phyloP scores from a whole-genome alignment of 2,329 filamentous ascomycete species.

The Monosporascus ibericus region DNA sequence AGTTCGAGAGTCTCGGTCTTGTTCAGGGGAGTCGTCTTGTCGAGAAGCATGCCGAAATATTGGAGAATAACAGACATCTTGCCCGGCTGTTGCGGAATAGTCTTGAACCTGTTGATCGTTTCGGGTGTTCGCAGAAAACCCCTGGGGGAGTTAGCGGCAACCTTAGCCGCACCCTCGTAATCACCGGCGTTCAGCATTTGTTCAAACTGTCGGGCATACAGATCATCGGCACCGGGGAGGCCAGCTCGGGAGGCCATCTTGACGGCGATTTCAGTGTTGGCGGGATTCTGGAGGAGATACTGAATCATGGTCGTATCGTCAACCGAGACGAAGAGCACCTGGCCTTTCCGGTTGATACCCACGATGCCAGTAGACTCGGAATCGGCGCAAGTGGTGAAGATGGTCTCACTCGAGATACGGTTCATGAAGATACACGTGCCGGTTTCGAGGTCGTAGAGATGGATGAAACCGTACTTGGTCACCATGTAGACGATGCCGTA shows the following conservation, averaged over 20 bases:
- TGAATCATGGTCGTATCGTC: slow-evolving; percentile 88
- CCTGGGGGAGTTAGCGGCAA: slow-evolving; percentile 91
- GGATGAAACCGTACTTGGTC: slow-evolving; percentile 98
- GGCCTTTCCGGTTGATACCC: slow-evolving; percentile 94
- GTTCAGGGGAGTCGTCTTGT: slow-evolving; percentile 83
- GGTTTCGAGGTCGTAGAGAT: slow-evolving; percentile 95
- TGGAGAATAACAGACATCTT: slow-evolving; percentile 93
- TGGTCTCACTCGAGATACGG: slow-evolving; percentile 97
- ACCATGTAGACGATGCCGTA: slow-evolving; percentile 97
- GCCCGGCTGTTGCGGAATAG: slow-evolving; percentile 69
- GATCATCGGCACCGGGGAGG: slow-evolving; percentile 85
- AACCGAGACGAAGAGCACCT: slow-evolving; percentile 89
- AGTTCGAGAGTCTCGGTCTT: slow-evolving; percentile 91
- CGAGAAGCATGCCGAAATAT: slow-evolving; percentile 94
- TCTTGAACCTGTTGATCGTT: slow-evolving; percentile 95
- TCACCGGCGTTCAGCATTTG: slow-evolving; percentile 73
- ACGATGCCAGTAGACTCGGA: slow-evolving; percentile 80
- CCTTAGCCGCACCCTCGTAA: slow-evolving; percentile 85
- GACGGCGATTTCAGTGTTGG: slow-evolving; percentile 87
- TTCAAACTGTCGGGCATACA: slow-evolving; percentile 92
- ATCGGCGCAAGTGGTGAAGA: slow-evolving; percentile 89
- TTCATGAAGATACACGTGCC: slow-evolving; percentile 99
- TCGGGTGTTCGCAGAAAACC: slow-evolving; percentile 91
- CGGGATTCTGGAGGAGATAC: slow-evolving; percentile 93
- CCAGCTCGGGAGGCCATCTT: slow-evolving; percentile 94